Conservation (phyloP, 2,329 filamentous ascomycete species). For the Ascochyta rabiei region DNA sequence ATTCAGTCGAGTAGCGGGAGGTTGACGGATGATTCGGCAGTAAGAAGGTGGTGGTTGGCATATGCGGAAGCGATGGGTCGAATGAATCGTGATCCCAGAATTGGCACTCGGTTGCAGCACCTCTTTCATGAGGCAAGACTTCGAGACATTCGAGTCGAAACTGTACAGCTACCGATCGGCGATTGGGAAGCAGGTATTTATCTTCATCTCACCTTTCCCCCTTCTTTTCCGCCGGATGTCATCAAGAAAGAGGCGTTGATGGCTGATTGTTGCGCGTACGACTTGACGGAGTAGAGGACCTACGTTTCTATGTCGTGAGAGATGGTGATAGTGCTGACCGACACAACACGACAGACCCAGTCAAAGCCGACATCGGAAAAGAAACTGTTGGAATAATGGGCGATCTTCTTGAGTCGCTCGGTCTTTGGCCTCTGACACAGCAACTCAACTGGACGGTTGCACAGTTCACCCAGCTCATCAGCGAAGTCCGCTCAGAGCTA, state of each 20-base stretch:
- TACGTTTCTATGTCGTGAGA: not conserved
- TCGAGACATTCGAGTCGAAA: conserved; percentile 36
- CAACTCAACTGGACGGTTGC: conserved; percentile 39
- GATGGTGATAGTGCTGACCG: not conserved
- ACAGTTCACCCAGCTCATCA: conserved; percentile 38
- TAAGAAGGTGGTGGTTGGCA: conserved; percentile 45
- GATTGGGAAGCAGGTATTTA: conserved; percentile 44
- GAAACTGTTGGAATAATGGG: conserved; percentile 37
- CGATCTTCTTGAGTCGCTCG: conserved; percentile 45
- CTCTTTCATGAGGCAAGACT: conserved; percentile 41
- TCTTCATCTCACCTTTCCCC: not conserved
- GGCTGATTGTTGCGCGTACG: no score
- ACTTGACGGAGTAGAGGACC: not conserved
- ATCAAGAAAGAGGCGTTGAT: not conserved
- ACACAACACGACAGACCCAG: conserved; percentile 31
- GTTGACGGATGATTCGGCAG: conserved; percentile 60
- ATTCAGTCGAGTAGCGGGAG: conserved; percentile 85
- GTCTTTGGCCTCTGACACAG: conserved; percentile 46
- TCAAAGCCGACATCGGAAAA: conserved; percentile 36
- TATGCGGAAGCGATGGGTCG: conserved; percentile 45
- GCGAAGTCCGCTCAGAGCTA: conserved; percentile 37
- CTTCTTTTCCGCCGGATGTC: not conserved
- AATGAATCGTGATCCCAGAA: conserved; percentile 43
- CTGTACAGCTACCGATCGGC: conserved; percentile 46
- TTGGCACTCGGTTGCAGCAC: conserved; percentile 38